These are phyloP conservation scores for Beauveria scarabaeidicola DNA, from an alignment of 2,329 filamentous ascomycete genomes.

Conservation along the genomic window DNA sequence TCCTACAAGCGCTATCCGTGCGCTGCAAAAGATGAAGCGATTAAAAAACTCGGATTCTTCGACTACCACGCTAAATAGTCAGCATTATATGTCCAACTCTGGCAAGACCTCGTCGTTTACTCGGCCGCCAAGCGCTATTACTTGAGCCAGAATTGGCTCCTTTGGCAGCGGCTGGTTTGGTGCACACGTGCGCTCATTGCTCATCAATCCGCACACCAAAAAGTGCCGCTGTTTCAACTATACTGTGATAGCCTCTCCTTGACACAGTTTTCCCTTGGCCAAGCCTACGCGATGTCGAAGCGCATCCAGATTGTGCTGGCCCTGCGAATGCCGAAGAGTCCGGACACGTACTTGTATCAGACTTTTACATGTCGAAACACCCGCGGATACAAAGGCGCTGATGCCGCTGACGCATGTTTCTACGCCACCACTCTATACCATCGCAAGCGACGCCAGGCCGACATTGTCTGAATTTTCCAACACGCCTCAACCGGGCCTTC, in stretches of 20 bases:
- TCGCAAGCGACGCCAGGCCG: neutral
- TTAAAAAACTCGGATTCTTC: neutral
- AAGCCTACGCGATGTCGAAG: neutral
- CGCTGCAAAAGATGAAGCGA: neutral
- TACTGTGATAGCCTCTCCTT: neutral
- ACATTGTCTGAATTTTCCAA: neutral
- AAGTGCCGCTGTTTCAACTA: neutral
- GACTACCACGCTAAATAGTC: neutral
- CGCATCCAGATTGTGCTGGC: no score
- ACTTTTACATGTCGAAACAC: neutral
- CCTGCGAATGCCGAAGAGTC: no score
- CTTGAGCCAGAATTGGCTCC: neutral
- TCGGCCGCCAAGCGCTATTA: neutral
- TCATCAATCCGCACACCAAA: neutral
- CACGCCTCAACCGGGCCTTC: neutral
- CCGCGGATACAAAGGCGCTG: neutral
- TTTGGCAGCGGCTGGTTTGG: neutral
- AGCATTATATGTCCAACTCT: neutral
- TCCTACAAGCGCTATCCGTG: neutral
- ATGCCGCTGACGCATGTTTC: neutral
- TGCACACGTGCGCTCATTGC: neutral
- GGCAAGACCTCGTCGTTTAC: neutral
- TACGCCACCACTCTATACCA: neutral
- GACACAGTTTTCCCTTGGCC: neutral
- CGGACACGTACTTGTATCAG: neutral